Conservation (phyloP, 352 stramenopile genomes). For the Phytopythium oedochilum region DNA sequence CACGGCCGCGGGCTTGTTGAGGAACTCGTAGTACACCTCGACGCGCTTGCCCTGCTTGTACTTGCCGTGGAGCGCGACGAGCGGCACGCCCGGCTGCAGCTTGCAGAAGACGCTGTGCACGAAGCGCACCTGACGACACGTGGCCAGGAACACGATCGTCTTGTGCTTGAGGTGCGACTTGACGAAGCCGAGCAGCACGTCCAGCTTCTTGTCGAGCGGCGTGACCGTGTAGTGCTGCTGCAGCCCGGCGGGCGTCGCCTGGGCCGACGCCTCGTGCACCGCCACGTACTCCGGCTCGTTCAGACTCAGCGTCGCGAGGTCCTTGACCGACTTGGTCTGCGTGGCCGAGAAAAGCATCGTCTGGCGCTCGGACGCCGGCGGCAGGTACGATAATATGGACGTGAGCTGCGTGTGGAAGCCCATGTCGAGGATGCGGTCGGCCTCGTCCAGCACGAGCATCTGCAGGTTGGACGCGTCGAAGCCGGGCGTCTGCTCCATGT, state of each 20-base stretch:
- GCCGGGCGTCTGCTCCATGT: conserved; percentile 98
- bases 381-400: conserved; percentile 96
- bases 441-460: conserved; percentile 98
- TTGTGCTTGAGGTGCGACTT: conserved; percentile 98
- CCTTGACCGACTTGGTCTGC: conserved; percentile 96
- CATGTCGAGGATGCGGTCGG: conserved; percentile 98
- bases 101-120: conserved; percentile 95
- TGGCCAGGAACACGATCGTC: conserved; percentile 98
- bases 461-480: conserved; percentile 95
- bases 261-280: conserved; percentile 91
- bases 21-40: conserved; percentile 99
- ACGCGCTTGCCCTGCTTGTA: conserved; percentile 98
- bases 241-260: conserved; percentile 90
- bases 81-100: conserved; percentile 94
- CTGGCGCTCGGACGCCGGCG: conserved; percentile 78
- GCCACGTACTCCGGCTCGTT: conserved; percentile 96
- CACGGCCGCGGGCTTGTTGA: conserved; percentile 90
- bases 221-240: conserved; percentile 96
- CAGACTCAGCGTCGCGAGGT: conserved; percentile 94
- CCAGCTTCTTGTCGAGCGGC: conserved; percentile 94
- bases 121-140: conserved; percentile 95
- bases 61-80: conserved; percentile 98
- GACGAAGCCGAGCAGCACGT: conserved; percentile 98
- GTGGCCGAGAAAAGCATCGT: conserved; percentile 97
- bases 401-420: conserved; percentile 99